Conservation (phyloP, 768 basidiomycete species). For the Suillus subalutaceus region DNA sequence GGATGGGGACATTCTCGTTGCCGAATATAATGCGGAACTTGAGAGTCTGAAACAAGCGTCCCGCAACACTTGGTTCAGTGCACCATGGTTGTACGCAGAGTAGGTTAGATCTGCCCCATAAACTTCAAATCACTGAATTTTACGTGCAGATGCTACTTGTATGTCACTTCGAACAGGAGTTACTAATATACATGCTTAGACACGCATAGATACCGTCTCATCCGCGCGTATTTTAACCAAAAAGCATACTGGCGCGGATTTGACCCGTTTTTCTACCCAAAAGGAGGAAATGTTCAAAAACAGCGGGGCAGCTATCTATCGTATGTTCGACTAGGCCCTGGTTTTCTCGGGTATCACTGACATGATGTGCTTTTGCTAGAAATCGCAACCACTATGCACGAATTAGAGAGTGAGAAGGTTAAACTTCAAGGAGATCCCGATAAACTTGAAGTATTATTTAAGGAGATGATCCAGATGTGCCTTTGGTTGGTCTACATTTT, state of each 20-base stretch:
- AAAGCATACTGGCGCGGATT: constrained; percentile 71
- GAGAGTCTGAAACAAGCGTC: constrained; percentile 44
- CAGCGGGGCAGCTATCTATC: constrained; percentile 74
- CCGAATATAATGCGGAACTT: constrained; percentile 81
- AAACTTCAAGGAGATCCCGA: constrained; percentile 47
- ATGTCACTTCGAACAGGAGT: constrained; percentile 27
- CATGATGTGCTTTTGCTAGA: constrained; percentile 41
- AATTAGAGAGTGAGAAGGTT: constrained; percentile 55
- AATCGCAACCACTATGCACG: constrained; percentile 72
- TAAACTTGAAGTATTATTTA: constrained; percentile 67
- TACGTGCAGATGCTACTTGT: constrained; percentile 70
- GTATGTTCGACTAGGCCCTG: constrained; percentile 45
- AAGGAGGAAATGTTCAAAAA: constrained; percentile 84
- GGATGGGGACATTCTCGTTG: constrained; percentile 73
- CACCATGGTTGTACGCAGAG: constrained; percentile 97
- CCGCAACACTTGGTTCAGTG: constrained; percentile 83
- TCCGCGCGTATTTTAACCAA: constrained; percentile 72
- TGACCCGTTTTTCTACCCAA: constrained; percentile 82
- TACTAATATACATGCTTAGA: constrained; percentile 5
- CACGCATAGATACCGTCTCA: constrained; percentile 70
- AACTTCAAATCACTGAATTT: constrained; percentile 3
- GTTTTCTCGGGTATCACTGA: neutral
- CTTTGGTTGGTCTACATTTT: constrained; percentile 57
- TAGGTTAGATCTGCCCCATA: constrained; percentile 43
- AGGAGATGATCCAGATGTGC: constrained; percentile 89